These are phyloP conservation scores for Licmophora abbreviata DNA, from an alignment of 108 stramenopile species.

Conservation along the genomic window DNA sequence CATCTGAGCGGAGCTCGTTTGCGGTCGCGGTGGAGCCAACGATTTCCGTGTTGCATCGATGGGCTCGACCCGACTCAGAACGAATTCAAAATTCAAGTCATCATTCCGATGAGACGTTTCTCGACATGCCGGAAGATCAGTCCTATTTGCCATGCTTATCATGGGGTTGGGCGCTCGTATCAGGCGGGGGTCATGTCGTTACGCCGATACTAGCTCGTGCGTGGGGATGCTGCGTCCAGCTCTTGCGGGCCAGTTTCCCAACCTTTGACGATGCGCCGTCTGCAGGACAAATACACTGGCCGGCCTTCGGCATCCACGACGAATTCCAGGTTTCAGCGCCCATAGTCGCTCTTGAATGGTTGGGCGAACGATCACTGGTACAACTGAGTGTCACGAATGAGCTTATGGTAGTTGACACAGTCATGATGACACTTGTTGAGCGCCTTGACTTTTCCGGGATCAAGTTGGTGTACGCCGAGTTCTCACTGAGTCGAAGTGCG, in stretches of 20 bases:
- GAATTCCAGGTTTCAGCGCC: conserved; percentile 71
- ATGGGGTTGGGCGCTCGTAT: conserved; percentile 84
- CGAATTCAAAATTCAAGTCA: conserved; percentile 21
- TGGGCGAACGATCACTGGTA: conserved; percentile 63
- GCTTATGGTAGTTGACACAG: conserved; percentile 73
- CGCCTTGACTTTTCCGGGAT: conserved; percentile 76
- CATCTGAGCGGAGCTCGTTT: conserved; percentile 78
- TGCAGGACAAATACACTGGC: conserved; percentile 46
- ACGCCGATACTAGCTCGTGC: conserved; percentile 76
- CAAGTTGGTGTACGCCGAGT: conserved; percentile 73
- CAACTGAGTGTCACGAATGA: conserved; percentile 64
- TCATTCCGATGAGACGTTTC: conserved; percentile 11
- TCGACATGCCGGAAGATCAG: conserved; percentile 3
- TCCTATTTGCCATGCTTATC: conserved; percentile 70
- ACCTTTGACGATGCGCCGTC: conserved; percentile 16
- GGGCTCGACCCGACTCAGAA: conserved; percentile 52
- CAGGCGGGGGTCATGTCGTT: conserved; percentile 56
- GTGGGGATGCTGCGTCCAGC: conserved; percentile 80
- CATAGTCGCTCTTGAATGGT: conserved; percentile 79
- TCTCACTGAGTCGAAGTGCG: conserved; percentile 45
- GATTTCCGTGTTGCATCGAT: conserved; percentile 75
- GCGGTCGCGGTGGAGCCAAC: conserved; percentile 80
- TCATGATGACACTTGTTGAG: conserved; percentile 82
- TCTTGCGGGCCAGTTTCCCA: conserved; percentile 63
- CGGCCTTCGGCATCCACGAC: conserved; percentile 77